Percentiles rank a stretch among this genome's conserved stretches.
Conservation (phyloP, 1,139 yeast genomes). For the Sugiyamaella castrensis region DNA sequence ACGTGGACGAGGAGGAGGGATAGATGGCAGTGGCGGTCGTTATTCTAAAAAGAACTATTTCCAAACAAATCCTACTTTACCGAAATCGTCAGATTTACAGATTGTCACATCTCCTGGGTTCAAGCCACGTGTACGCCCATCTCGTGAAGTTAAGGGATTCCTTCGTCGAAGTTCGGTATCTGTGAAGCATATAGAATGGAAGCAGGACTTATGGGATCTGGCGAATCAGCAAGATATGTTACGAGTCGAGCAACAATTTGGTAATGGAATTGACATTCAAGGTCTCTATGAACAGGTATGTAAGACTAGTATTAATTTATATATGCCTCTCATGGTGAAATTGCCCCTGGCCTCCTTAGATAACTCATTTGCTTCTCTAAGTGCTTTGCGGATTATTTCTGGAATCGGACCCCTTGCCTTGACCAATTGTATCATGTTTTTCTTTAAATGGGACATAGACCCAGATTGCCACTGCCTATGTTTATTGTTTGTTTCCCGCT, state of each 20-base stretch:
- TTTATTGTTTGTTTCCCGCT: too few relatives aligned
- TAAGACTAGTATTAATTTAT: too few relatives aligned
- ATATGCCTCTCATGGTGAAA: too few relatives aligned
- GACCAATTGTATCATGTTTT: too few relatives aligned
- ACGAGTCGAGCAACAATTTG: constrained; percentile 40
- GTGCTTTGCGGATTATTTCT: too few relatives aligned
- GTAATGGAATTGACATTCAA: constrained; percentile 44
- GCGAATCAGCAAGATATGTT: constrained; percentile 50
- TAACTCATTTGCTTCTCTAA: too few relatives aligned
- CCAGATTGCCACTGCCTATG: too few relatives aligned
- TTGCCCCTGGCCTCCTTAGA: too few relatives aligned
- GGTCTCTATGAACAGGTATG: constrained; percentile 48
- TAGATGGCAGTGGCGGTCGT: neutral
- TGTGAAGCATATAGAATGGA: constrained; percentile 9
- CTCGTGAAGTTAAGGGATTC: constrained; percentile 4
- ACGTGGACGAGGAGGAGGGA: constrained; percentile 6
- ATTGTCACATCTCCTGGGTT: constrained; percentile 9
- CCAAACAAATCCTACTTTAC: neutral
- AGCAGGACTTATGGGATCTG: constrained; percentile 50
- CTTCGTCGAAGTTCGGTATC: constrained; percentile 2
- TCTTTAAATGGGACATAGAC: too few relatives aligned
- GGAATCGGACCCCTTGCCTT: too few relatives aligned
- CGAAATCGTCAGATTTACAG: neutral
- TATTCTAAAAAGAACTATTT: constrained; percentile 1
- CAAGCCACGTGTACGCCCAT: constrained; percentile 8